A percentile compares a stretch with the other conserved stretches of the same genome.
Conservation (phyloP, 1,284 basidiomycete genomes). For the Tilletia setariae region DNA sequence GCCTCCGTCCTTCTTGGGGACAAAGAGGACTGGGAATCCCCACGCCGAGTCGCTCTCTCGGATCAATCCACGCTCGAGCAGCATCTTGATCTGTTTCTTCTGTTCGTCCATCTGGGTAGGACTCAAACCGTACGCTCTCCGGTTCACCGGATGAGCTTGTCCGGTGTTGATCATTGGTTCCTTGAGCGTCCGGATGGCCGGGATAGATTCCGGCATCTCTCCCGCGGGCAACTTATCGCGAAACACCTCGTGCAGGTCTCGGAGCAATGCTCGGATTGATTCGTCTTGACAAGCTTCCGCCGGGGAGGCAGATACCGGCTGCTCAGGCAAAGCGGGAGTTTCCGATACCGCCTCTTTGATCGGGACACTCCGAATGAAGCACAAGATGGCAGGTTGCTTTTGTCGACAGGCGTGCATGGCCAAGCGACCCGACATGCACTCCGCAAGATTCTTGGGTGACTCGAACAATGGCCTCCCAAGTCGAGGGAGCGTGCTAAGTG, state of each 20-base stretch:
- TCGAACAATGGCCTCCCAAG: not conserved
- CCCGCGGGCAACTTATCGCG: not conserved
- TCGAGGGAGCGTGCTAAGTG: not conserved
- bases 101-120: not conserved
- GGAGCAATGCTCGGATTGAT: not conserved
- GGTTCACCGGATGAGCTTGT: not conserved
- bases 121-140: not conserved
- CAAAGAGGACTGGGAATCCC: conserved; percentile 57
- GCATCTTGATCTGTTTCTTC: not conserved
- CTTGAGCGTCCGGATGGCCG: not conserved
- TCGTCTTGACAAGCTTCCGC: not conserved
- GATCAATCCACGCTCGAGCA: not conserved
- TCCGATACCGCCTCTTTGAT: too few species aligned
- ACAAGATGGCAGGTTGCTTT: not conserved
- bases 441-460: not conserved
- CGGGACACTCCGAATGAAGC: not conserved
- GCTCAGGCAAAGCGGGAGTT: too few species aligned
- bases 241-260: not conserved
- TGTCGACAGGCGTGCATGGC: not conserved
- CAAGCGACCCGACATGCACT: not conserved
- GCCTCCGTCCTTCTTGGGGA: conserved; percentile 59
- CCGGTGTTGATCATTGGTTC: not conserved
- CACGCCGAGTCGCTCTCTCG: not conserved
- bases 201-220: not conserved
- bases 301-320: not conserved